Percentiles rank a stretch among this genome's conserved stretches.
These are phyloP conservation scores for Malus hybrid DNA, from an alignment of 331 rosid genomes.

Conservation along the genomic window DNA sequence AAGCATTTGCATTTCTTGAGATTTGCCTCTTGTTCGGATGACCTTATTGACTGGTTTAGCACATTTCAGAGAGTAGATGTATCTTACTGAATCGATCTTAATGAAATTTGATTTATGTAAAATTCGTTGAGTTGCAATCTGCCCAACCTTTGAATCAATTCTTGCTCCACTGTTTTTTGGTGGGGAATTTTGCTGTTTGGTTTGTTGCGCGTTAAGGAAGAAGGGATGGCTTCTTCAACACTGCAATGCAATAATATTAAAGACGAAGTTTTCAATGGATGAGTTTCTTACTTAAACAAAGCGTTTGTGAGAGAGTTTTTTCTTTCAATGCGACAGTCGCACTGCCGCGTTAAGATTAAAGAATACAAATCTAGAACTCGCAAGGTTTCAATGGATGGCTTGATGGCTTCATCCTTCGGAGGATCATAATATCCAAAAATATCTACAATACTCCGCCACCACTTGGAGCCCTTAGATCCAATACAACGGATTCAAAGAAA, in stretches of 20 bases:
- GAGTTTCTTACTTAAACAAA: background rate
- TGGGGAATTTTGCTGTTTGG: slow-evolving; percentile 57
- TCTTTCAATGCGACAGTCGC: background rate
- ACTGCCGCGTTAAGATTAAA: background rate
- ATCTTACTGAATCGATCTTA: background rate
- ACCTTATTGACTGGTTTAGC: background rate
- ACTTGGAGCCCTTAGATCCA: background rate
- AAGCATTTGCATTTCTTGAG: background rate
- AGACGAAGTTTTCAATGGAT: slow-evolving; percentile 4
- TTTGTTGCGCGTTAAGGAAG: slow-evolving; percentile 46
- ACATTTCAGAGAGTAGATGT: background rate
- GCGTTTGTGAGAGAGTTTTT: background rate
- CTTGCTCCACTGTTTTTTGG: too few species aligned
- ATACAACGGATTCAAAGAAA: background rate
- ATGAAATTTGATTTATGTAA: background rate
- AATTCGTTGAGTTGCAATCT: background rate
- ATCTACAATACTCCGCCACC: background rate
- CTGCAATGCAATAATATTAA: slow-evolving; percentile 36
- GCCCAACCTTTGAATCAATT: too few species aligned
- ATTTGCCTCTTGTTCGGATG: background rate
- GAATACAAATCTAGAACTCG: too few species aligned
- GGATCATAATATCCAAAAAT: background rate
- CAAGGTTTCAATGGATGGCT: background rate
- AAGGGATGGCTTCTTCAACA: slow-evolving; percentile 54
- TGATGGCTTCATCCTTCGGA: background rate